A percentile compares a stretch with the other conserved stretches of the same genome.
Conservation (phyloP, 2,329 filamentous ascomycete genomes). For the Rasamsonia emersonii region DNA sequence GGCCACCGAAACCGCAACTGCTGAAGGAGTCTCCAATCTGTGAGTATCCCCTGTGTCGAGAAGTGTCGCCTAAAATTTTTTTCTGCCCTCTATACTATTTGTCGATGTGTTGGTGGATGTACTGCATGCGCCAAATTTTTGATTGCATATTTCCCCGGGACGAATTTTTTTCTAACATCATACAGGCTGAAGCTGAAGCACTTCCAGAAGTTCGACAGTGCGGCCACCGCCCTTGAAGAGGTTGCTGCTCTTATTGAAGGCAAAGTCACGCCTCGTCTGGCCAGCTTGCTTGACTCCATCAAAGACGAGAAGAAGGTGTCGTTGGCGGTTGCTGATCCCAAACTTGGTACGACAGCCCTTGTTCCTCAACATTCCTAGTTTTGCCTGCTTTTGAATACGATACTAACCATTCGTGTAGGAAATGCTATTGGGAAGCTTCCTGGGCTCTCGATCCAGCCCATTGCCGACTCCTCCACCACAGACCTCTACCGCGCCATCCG, state of each 20-base stretch:
- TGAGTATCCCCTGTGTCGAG: conserved; percentile 44
- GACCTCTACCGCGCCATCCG: conserved; percentile 94
- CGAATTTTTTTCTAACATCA: conserved; percentile 19
- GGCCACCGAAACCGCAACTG: conserved; percentile 62
- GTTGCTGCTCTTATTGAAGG: conserved; percentile 81
- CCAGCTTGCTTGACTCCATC: conserved; percentile 73
- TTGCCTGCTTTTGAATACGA: conserved; percentile 9
- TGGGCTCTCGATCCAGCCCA: conserved; percentile 71
- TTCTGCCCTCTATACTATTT: too few species aligned
- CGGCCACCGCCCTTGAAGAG: conserved; percentile 81
- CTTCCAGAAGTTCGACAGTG: conserved; percentile 95
- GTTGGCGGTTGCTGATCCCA: conserved; percentile 85
- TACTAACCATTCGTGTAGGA: conserved; percentile 33
- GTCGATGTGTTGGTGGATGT: conserved; percentile 1
- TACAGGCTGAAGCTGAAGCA: conserved; percentile 84
- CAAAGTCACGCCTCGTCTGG: conserved; percentile 84
- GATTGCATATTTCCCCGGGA: too few species aligned
- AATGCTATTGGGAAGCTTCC: conserved; percentile 89
- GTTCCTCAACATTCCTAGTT: conserved; percentile 2
- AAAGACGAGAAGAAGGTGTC: conserved; percentile 98
- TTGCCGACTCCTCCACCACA: conserved; percentile 72
- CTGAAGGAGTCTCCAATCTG: conserved; percentile 80
- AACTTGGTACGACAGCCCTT: conserved; percentile 59
- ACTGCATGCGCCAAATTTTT: too few species aligned
- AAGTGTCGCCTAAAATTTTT: too few species aligned